Evolutionary conservation across 2,329 filamentous ascomycete species (phyloP).

Genomic region (Sporothrix luriei): DNA sequence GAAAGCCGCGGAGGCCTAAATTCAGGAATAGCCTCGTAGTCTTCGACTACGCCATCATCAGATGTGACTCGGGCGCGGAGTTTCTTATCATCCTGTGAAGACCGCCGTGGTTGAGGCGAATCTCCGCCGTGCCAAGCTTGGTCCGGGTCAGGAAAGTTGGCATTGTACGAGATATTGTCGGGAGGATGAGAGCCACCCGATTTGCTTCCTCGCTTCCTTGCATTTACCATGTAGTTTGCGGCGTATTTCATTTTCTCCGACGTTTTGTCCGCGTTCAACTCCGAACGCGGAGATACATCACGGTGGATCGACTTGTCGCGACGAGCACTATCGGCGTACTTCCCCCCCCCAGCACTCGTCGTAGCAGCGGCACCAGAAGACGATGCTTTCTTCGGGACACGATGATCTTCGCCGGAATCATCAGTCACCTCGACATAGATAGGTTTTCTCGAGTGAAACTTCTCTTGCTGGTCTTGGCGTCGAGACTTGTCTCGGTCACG

Average conservation of each 20-base stretch:
- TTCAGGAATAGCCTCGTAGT: constrained; percentile 35
- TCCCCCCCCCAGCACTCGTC: constrained; percentile 38
- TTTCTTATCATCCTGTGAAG: constrained; percentile 36
- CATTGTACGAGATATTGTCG: constrained; percentile 26
- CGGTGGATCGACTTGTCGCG: constrained; percentile 36
- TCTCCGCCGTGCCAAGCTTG: constrained; percentile 30
- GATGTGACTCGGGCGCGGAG: constrained; percentile 14
- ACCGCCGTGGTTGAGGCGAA: constrained; percentile 25
- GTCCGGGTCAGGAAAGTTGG: constrained; percentile 35
- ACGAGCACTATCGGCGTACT: constrained; percentile 38
- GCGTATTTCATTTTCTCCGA: constrained; percentile 34
- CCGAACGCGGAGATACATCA: constrained; percentile 31
- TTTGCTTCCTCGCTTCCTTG: constrained; percentile 34
- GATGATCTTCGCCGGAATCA: constrained; percentile 39
- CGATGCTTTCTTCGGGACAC: constrained; percentile 38
- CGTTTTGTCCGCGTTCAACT: constrained; percentile 27
- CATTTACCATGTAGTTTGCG: constrained; percentile 35
- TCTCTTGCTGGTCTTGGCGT: constrained; percentile 41
- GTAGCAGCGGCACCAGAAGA: constrained; percentile 24
- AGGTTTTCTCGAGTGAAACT: constrained; percentile 37
- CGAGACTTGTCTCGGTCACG: constrained; percentile 38
- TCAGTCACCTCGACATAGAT: constrained; percentile 38
- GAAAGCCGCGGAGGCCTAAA: constrained; percentile 37
- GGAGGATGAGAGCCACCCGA: constrained; percentile 7
- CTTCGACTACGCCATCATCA: constrained; percentile 25